A percentile compares a stretch with the other conserved stretches of the same genome.
These are phyloP conservation scores for Lithohypha guttulata DNA, from an alignment of 2,329 filamentous ascomycete species.

Conservation along the genomic window DNA sequence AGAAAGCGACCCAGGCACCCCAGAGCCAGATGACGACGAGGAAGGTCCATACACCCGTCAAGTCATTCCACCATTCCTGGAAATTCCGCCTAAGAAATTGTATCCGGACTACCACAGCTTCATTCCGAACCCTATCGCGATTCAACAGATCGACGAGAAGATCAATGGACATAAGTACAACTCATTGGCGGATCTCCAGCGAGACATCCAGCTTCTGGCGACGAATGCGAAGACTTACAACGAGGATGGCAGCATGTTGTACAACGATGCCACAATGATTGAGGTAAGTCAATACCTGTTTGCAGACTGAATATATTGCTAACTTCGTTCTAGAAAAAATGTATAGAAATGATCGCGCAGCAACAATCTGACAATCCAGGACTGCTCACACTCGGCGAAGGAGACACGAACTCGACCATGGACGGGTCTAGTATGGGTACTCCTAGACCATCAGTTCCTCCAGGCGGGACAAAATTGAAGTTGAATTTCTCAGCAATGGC, in stretches of 20 bases:
- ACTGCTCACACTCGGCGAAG: slow-evolving; percentile 42
- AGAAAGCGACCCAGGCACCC: slow-evolving; percentile 39
- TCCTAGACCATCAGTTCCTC: slow-evolving; percentile 48
- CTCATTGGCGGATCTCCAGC: slow-evolving; percentile 65
- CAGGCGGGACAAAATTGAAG: slow-evolving; percentile 54
- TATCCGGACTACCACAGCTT: slow-evolving; percentile 94
- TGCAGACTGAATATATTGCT: slow-evolving; percentile 4
- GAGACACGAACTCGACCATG: slow-evolving; percentile 41
- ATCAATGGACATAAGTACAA: slow-evolving; percentile 95
- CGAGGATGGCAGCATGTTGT: slow-evolving; percentile 85
- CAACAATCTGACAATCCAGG: slow-evolving; percentile 31
- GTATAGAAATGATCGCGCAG: slow-evolving; percentile 22
- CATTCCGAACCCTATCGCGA: slow-evolving; percentile 85
- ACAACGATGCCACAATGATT: slow-evolving; percentile 83
- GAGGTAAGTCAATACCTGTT: slow-evolving; percentile 48
- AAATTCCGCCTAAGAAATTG: slow-evolving; percentile 74
- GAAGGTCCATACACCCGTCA: slow-evolving; percentile 54
- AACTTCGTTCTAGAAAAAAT: slow-evolving; percentile 15
- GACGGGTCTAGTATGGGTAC: slow-evolving; percentile 44
- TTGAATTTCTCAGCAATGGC: slow-evolving; percentile 46
- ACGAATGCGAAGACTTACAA: slow-evolving; percentile 93
- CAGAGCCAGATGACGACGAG: slow-evolving; percentile 39
- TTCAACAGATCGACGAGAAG: slow-evolving; percentile 88
- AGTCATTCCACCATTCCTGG: slow-evolving; percentile 89
- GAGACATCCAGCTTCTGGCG: slow-evolving; percentile 75